Percentiles rank a stretch among this genome's conserved stretches.
Conservation (phyloP, 139 green algal species). For the Closterium sp. region DNA sequence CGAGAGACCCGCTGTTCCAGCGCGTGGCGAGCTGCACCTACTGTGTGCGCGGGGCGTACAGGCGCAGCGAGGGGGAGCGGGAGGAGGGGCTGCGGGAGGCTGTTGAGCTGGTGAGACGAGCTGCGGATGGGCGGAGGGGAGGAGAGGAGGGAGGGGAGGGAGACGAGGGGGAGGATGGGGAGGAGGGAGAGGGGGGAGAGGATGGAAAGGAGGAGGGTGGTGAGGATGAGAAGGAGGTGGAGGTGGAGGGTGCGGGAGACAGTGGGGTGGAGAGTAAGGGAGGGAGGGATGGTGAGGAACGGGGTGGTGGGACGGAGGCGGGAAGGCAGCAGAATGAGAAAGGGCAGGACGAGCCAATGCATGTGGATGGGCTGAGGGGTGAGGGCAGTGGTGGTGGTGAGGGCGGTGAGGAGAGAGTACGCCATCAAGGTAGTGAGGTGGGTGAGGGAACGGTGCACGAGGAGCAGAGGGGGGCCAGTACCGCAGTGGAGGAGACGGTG, state of each 20-base stretch:
- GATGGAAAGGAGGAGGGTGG: constrained; percentile 15
- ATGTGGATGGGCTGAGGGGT: neutral
- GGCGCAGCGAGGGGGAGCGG: neutral
- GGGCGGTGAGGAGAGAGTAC: neutral
- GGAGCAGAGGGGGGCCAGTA: neutral
- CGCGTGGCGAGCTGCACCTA: constrained; percentile 73
- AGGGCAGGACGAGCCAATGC: neutral
- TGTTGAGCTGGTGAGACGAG: constrained; percentile 18
- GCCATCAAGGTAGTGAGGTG: too few relatives aligned
- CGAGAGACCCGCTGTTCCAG: constrained; percentile 78
- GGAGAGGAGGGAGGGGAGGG: constrained; percentile 38
- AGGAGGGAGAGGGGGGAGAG: constrained; percentile 21
- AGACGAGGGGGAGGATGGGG: constrained; percentile 20
- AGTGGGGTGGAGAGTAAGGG: neutral
- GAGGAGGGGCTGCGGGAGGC: constrained; percentile 15
- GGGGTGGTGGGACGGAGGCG: neutral
- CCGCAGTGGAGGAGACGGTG: too few relatives aligned
- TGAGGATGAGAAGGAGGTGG: neutral
- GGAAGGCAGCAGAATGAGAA: neutral
- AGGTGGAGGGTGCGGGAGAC: neutral
- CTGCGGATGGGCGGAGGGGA: neutral
- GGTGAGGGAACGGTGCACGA: neutral
- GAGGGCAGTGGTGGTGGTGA: neutral
- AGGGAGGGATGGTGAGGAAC: neutral
- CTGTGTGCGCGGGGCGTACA: constrained; percentile 40